Evolutionary conservation across 2,329 filamentous ascomycete genomes (phyloP).

Genomic region (Fusarium verticillioides): DNA sequence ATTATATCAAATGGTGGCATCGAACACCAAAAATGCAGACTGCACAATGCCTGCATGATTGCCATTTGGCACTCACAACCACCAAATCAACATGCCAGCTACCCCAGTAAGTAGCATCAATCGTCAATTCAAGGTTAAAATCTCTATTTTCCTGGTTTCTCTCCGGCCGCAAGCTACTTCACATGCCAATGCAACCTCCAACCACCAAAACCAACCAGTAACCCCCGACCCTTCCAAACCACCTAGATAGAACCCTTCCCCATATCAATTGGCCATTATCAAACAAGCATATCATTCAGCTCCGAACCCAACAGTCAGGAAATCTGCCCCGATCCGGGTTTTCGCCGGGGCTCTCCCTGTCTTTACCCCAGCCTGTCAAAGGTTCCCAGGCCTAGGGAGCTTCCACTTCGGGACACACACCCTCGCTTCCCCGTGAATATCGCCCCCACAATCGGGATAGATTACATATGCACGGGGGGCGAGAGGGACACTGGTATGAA

Average conservation of each 20-base stretch:
- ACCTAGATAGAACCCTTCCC: not conserved
- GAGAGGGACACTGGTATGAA: not conserved
- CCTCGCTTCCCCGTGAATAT: not conserved
- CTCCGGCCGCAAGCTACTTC: not conserved
- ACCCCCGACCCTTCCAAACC: no score
- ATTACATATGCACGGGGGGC: not conserved
- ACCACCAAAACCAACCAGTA: not conserved
- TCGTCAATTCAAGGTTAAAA: not conserved
- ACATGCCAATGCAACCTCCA: not conserved
- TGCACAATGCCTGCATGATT: not conserved
- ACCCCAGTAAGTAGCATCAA: not conserved
- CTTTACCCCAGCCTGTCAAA: constrained; percentile 32
- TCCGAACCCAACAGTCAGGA: not conserved
- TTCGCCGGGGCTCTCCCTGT: not conserved
- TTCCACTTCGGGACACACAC: constrained; percentile 24
- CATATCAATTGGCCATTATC: constrained; percentile 9
- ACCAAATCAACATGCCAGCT: not conserved
- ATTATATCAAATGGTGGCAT: accelerated
- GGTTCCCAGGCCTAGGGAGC: constrained; percentile 27
- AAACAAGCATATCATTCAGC: constrained; percentile 2
- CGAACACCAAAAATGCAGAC: accelerated
- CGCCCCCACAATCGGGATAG: constrained; percentile 1
- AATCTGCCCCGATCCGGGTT: not conserved
- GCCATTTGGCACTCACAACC: not conserved
- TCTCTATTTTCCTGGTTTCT: not conserved